Evolutionary conservation across 2,329 filamentous ascomycete species (phyloP), one percentile per base, ranked within the genome.

Genomic region (Apiospora saccharicola): DNA sequence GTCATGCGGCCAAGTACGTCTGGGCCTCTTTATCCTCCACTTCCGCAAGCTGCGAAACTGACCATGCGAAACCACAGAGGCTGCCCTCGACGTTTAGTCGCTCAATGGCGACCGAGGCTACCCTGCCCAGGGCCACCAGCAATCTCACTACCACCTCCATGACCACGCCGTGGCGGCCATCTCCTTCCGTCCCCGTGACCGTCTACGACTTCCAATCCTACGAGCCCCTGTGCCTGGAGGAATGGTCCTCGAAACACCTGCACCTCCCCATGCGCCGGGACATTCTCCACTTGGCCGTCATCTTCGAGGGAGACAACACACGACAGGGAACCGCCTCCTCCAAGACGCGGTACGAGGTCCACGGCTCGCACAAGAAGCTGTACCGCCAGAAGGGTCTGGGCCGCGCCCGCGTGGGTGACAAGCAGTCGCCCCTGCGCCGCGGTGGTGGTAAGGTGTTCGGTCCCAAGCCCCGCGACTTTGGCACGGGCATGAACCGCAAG

Each of bases 391-490:
- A 99, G 85, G 96, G 96, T 72, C 90, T 88, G 3, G 96, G 96
- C 72, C 83, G 81, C 49, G 95, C 96, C 69, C 94, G 96, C 81
- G 85, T 93, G 4, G 96, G 96, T 74, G 89, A 91, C 80, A 92
- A 89, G 80, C 94, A 97, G 83, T 94, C 91, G 67, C 96, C 96
- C 3, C 89, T 97, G 82, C 84, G 94, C 57, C 88, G 88, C 74
- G 96, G 96, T 75, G 96, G 96, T 83, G 96, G 95, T 83, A 96
- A 97, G 77, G 87, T 91, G 0, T 94, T 95, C 79, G 96, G 96
- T n/a, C 96, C 96, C 41, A 92, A 95, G 78, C 95, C 95, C 37
- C 90, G 96, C 81, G 94, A 98, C 84, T 99, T 99, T 80, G 90
- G 90, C 73, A 97, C 95, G 30, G 89, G 89, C 22, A 87, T 99